A percentile compares a stretch with the other conserved stretches of the same genome.
Conservation (phyloP, 495 filamentous ascomycete species). For the Hyaloscypha bicolor region DNA sequence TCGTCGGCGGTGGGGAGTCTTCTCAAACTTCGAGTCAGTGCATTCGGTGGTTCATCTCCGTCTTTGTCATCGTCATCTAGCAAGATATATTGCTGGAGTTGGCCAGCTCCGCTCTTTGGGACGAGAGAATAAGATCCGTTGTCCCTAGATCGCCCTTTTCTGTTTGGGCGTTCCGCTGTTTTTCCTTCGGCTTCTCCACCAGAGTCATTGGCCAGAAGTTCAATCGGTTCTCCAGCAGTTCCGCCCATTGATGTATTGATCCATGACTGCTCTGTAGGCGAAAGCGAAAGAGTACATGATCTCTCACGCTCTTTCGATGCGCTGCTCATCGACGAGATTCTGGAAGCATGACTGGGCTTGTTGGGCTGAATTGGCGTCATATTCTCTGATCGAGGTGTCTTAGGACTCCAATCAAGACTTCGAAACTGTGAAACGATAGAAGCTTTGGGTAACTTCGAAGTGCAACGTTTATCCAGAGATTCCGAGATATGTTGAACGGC, state of each 20-base stretch:
- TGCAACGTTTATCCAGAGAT: neutral
- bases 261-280: neutral
- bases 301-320: neutral
- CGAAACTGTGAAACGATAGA: slow-evolving; percentile 2
- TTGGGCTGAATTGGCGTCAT: neutral
- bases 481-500: neutral
- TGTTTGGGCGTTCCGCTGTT: neutral
- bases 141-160: neutral
- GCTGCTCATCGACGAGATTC: neutral
- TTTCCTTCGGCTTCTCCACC: neutral
- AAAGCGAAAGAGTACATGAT: neutral
- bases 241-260: neutral
- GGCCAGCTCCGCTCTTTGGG: neutral
- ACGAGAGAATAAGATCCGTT: neutral
- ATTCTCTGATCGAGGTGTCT: neutral
- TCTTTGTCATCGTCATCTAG: neutral
- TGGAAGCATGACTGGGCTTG: neutral
- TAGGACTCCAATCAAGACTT: slow-evolving; percentile 1
- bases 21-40: neutral
- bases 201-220: neutral
- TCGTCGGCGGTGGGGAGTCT: neutral
- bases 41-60: neutral
- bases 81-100: neutral
- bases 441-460: neutral
- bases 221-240: neutral